These are phyloP conservation scores for Metarhizium anisopliae DNA, from an alignment of 2,329 filamentous ascomycete species.

Conservation along the genomic window DNA sequence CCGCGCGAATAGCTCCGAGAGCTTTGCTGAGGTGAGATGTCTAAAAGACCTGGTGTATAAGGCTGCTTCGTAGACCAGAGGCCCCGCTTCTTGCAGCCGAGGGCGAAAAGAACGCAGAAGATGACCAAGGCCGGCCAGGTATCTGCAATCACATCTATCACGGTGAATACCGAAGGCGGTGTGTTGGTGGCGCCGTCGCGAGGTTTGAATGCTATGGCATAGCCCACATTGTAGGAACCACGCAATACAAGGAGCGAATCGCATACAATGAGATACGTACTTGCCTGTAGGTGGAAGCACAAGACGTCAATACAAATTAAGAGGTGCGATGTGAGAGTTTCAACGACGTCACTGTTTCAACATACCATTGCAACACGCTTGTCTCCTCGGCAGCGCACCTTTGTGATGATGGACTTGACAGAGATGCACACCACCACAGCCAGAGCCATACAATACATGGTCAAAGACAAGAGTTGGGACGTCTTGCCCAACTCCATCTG, in stretches of 20 bases:
- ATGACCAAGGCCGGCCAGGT: constrained; percentile 17
- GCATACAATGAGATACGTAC: constrained; percentile 14
- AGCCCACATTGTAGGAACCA: constrained; percentile 14
- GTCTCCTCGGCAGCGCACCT: constrained; percentile 8
- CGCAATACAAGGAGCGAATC: constrained; percentile 17
- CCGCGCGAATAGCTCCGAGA: constrained; percentile 13
- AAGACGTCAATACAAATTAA: not conserved
- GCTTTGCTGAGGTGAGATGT: constrained; percentile 4
- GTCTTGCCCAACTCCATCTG: not conserved
- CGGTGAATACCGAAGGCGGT: constrained; percentile 7
- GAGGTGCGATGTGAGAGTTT: not conserved
- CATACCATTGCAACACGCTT: constrained; percentile 11
- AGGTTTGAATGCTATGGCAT: constrained; percentile 6
- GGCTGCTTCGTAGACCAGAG: constrained; percentile 17
- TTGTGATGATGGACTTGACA: constrained; percentile 13
- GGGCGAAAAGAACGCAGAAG: constrained; percentile 16
- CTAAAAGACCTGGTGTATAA: constrained; percentile 7
- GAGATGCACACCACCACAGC: constrained; percentile 11
- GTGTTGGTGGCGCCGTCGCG: constrained; percentile 1
- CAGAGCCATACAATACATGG: constrained; percentile 9
- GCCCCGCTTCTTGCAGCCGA: constrained; percentile 18
- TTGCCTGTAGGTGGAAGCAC: constrained; percentile 8
- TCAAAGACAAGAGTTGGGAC: constrained; percentile 7
- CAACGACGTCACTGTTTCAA: not conserved
- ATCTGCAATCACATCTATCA: constrained; percentile 16